Percentiles rank a stretch among this genome's conserved stretches.
phyloP scores from a whole-genome alignment of 225 moss, liverwort and hornwort species.

The Asterella californica region DNA sequence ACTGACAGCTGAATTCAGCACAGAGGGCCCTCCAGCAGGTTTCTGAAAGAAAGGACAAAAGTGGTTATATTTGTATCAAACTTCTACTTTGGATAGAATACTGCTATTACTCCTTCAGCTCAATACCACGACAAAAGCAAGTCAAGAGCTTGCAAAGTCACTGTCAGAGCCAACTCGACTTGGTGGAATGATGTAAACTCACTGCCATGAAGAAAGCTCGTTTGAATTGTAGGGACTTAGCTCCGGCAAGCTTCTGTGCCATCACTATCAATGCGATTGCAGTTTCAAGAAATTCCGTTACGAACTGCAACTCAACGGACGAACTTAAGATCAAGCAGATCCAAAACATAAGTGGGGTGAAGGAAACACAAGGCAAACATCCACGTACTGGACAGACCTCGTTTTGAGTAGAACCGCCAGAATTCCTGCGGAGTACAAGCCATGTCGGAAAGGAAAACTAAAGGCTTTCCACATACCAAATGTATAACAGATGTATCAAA shows the following conservation, averaged over 20 bases:
- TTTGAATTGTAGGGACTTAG: conserved; percentile 64
- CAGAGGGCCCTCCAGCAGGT: neutral
- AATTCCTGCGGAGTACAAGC: too few relatives aligned
- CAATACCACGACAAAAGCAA: neutral
- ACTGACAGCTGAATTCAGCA: neutral
- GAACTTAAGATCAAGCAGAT: too few relatives aligned
- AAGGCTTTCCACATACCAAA: neutral
- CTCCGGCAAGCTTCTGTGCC: conserved; percentile 82
- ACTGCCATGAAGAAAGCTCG: conserved; percentile 73
- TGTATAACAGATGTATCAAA: neutral
- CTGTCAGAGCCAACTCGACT: neutral
- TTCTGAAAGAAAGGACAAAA: neutral
- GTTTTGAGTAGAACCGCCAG: too few relatives aligned
- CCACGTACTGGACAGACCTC: too few relatives aligned
- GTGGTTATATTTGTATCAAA: neutral
- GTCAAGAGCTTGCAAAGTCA: neutral
- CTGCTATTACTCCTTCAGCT: neutral
- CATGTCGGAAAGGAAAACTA: neutral
- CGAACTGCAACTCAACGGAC: neutral
- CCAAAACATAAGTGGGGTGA: neutral
- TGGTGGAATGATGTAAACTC: conserved; percentile 18
- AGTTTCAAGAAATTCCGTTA: neutral
- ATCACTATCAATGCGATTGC: conserved; percentile 41
- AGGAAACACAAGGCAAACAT: neutral
- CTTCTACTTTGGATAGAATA: neutral